A percentile compares a stretch with the other conserved stretches of the same genome.
These are phyloP conservation scores for Verruconis gallopava DNA, from an alignment of 2,329 filamentous ascomycete genomes.

Conservation along the genomic window DNA sequence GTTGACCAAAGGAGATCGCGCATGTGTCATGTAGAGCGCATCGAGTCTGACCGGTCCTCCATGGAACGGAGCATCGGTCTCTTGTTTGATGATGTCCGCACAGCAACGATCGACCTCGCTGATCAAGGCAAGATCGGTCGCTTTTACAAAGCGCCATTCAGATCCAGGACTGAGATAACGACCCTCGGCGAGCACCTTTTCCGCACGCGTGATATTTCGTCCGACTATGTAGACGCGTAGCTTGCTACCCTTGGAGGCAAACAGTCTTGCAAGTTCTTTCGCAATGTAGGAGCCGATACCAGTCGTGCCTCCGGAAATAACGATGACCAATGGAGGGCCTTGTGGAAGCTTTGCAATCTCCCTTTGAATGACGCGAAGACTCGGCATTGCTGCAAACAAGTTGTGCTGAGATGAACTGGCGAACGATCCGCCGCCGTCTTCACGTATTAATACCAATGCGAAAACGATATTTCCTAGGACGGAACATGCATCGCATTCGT, in stretches of 20 bases:
- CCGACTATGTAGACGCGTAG: slow-evolving; percentile 24
- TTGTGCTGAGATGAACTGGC: no score
- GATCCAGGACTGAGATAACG: slow-evolving; percentile 18
- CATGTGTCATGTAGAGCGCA: slow-evolving; percentile 22
- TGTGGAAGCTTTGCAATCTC: slow-evolving; percentile 14
- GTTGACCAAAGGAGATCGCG: slow-evolving; percentile 15
- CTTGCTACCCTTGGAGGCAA: slow-evolving; percentile 14
- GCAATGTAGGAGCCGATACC: slow-evolving; percentile 19
- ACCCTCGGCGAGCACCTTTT: slow-evolving; percentile 19
- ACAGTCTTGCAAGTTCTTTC: slow-evolving; percentile 14
- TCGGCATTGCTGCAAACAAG: slow-evolving; percentile 16
- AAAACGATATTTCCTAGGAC: no score
- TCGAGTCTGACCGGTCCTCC: slow-evolving; percentile 20
- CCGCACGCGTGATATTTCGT: slow-evolving; percentile 17
- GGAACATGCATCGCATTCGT: no score
- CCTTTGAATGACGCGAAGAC: slow-evolving; percentile 12
- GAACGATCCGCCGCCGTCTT: no score
- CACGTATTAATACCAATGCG: no score
- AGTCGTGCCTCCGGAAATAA: slow-evolving; percentile 16
- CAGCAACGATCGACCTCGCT: slow-evolving; percentile 23
- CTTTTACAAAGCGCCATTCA: slow-evolving; percentile 23
- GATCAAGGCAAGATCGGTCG: slow-evolving; percentile 20
- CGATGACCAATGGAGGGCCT: slow-evolving; percentile 16
- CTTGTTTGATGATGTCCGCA: slow-evolving; percentile 17
- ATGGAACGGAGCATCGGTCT: slow-evolving; percentile 15